Percentiles rank a stretch among this genome's conserved stretches.
These are phyloP conservation scores for Globisporangium sylvaticum DNA, from an alignment of 352 stramenopile genomes.

Conservation along the genomic window DNA sequence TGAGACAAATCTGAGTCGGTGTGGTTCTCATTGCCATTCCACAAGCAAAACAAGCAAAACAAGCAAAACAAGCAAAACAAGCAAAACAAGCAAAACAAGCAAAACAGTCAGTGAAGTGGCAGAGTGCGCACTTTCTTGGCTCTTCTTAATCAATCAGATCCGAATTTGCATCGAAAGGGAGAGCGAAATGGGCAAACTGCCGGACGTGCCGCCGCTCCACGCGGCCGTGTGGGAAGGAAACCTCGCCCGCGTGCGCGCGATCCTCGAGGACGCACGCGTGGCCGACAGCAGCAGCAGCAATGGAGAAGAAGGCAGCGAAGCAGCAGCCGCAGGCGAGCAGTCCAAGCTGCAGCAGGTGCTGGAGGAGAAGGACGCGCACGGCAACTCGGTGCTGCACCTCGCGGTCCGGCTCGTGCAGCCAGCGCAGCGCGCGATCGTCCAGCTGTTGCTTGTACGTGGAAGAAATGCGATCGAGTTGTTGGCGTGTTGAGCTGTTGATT, in stretches of 20 bases:
- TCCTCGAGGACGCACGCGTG: constrained; percentile 27
- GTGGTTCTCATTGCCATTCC: too few species aligned
- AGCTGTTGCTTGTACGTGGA: constrained; percentile 40
- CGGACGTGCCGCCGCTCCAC: constrained; percentile 37
- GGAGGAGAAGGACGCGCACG: constrained; percentile 50
- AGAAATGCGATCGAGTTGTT: background rate
- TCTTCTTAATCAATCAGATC: background rate
- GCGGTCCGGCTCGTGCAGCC: constrained; percentile 64
- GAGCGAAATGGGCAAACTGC: background rate
- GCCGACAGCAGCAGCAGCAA: constrained; percentile 2
- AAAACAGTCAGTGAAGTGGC: too few species aligned
- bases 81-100: too few species aligned
- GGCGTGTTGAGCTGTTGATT: background rate
- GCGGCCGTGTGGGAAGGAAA: constrained; percentile 73
- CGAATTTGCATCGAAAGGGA: background rate
- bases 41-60: too few species aligned
- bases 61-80: too few species aligned
- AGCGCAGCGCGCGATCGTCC: constrained; percentile 51
- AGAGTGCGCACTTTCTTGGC: too few species aligned
- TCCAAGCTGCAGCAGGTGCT: constrained; percentile 33
- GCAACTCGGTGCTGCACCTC: constrained; percentile 74
- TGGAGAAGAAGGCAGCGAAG: background rate
- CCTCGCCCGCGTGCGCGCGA: constrained; percentile 22
- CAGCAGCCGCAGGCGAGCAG: background rate
- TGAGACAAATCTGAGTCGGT: too few species aligned